Conservation (phyloP, 441 rosid species). For the Jatropha multifida region DNA sequence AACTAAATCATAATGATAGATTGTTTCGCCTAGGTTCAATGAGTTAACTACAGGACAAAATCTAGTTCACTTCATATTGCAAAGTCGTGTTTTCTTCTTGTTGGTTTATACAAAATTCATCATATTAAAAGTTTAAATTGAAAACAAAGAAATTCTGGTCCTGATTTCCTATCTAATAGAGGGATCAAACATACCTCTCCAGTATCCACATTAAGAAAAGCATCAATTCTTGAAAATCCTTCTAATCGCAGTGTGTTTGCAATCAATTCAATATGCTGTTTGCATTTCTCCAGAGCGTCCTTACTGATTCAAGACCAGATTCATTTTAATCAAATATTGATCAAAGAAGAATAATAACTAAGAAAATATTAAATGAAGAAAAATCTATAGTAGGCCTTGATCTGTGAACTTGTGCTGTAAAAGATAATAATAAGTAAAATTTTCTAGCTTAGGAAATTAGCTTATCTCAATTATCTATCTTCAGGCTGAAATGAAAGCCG, state of each 20-base stretch:
- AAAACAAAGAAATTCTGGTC: neutral
- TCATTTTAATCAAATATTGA: constrained; percentile 11
- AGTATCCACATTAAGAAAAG: constrained; percentile 81
- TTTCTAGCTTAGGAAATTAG: neutral
- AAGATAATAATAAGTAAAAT: neutral
- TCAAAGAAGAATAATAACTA: neutral
- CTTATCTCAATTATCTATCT: neutral
- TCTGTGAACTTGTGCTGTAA: neutral
- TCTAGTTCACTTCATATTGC: neutral
- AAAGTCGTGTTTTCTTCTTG: neutral
- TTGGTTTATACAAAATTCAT: neutral
- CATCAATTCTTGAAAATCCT: constrained; percentile 93
- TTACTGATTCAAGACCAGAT: constrained; percentile 40
- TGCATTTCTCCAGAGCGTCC: constrained; percentile 66
- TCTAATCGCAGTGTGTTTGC: constrained; percentile 74
- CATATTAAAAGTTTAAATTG: neutral
- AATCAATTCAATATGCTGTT: constrained; percentile 70
- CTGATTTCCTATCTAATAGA: neutral
- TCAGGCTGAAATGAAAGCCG: neutral
- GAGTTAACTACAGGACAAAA: too few species aligned
- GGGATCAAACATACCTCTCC: constrained; percentile 68
- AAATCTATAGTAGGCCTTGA: neutral
- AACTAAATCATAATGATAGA: neutral
- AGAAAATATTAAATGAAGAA: too few species aligned
- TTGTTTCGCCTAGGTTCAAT: too few species aligned